Conservation (phyloP, 495 filamentous ascomycete species). For the Parathielavia hyrcaniae region DNA sequence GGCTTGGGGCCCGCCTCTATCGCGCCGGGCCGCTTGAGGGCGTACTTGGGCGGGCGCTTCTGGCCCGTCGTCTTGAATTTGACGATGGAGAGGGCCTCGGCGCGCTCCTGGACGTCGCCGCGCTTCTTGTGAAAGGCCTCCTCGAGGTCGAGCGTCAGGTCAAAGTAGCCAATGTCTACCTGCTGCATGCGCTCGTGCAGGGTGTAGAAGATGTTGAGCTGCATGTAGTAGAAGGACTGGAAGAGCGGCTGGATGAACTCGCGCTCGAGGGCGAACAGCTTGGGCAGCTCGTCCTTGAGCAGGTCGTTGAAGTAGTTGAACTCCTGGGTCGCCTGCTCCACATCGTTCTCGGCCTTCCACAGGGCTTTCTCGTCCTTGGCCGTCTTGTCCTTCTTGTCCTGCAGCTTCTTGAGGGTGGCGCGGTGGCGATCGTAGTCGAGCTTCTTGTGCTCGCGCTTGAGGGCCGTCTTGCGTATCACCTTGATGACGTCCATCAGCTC, state of each 20-base stretch:
- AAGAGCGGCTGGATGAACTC: slow-evolving; percentile 97
- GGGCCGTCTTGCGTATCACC: slow-evolving; percentile 77
- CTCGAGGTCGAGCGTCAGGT: slow-evolving; percentile 81
- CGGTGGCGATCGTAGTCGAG: slow-evolving; percentile 89
- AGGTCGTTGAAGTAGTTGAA: slow-evolving; percentile 96
- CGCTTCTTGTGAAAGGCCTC: slow-evolving; percentile 84
- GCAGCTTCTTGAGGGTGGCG: slow-evolving; percentile 78
- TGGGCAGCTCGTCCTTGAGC: slow-evolving; percentile 89
- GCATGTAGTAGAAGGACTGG: slow-evolving; percentile 99
- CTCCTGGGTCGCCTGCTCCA: slow-evolving; percentile 88
- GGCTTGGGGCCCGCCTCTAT: slow-evolving; percentile 35
- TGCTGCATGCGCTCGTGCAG: slow-evolving; percentile 96
- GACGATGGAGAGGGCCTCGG: slow-evolving; percentile 74
- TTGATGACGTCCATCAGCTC: slow-evolving; percentile 95
- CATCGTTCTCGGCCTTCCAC: slow-evolving; percentile 90
- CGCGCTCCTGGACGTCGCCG: slow-evolving; percentile 73
- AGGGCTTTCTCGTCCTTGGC: slow-evolving; percentile 96
- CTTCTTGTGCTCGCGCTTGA: slow-evolving; percentile 95
- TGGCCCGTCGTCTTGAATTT: slow-evolving; percentile 81
- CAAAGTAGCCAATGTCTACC: slow-evolving; percentile 95
- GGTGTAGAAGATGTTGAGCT: slow-evolving; percentile 98
- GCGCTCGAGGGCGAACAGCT: slow-evolving; percentile 84
- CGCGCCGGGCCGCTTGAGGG: slow-evolving; percentile 34
- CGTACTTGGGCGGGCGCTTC: slow-evolving; percentile 50
- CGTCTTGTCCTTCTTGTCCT: slow-evolving; percentile 95